Conservation (phyloP, 176 grass and related monocot genomes). For the Sorghum bicolor region DNA sequence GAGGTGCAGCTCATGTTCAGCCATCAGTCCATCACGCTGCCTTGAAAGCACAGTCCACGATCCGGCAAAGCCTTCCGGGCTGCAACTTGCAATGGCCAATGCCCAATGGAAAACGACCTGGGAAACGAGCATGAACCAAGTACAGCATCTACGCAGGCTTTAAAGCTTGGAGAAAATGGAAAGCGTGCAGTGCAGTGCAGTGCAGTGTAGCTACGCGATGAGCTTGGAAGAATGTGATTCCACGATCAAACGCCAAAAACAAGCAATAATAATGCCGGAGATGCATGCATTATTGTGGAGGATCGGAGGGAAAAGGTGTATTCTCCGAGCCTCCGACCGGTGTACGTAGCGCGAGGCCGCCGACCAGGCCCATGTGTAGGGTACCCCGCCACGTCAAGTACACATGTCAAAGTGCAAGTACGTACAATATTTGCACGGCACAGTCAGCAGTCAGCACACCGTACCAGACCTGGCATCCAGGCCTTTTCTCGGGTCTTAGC, state of each 20-base stretch:
- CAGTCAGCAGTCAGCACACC: neutral
- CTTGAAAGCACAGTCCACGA: neutral
- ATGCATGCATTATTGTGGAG: neutral
- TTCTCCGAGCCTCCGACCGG: neutral
- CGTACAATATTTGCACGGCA: neutral
- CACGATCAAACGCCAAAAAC: neutral
- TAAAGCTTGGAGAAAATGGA: neutral
- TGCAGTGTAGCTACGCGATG: neutral
- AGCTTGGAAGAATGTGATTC: slow-evolving; percentile 10
- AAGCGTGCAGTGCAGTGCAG: neutral
- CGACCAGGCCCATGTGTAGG: slow-evolving; percentile 14
- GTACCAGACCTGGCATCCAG: neutral
- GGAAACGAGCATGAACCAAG: neutral
- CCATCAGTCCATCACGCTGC: neutral
- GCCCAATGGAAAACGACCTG: neutral
- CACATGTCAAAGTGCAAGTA: neutral
- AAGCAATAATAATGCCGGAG: neutral
- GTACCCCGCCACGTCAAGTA: slow-evolving; percentile 25
- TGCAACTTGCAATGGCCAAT: slow-evolving; percentile 12
- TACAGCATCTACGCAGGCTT: neutral
- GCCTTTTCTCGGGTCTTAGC: neutral
- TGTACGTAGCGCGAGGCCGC: neutral
- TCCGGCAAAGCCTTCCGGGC: neutral
- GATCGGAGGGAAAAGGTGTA: neutral
- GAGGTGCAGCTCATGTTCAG: neutral